Evolutionary conservation across 257 asterid species (phyloP), one percentile per base, ranked within the genome.

Genomic region (Linderniella brevidens): DNA sequence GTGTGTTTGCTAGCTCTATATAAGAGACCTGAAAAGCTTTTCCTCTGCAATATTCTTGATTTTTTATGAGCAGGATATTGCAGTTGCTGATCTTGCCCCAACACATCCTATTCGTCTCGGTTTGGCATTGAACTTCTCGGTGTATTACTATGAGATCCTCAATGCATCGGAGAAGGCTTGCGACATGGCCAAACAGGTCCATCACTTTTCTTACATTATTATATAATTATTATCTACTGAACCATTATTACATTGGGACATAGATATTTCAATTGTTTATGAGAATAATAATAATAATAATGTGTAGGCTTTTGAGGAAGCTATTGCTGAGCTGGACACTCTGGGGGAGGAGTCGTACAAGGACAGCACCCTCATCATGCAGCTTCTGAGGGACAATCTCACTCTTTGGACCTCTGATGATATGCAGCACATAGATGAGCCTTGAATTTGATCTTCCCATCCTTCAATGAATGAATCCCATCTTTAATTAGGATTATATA

Each of bases 331-430:
- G 66, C 59, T 78, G 78, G 88, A 78, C 63, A 72, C 78, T 4
- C 60, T 74, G 71, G 78, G 84, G n/a, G 88, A 75, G 58, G 83
- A 78, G 65, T 75, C 84, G 0, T 74, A 78, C 65, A 75, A 78
- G 70, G 88, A 78, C 35, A 78, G 88, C 78, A 74, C 84, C 48
- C 80, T 74, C 29, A 78, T 78, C 66, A 74, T 78, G 83, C 88
- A 74, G 20, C 79, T 71, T 62, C 75, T 78, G 38, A 74, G 84
- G 73, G 88, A 78, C 74, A 77, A 77, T 50, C 87, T 77, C 65
- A 77, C 82, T 58, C 87, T 74, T 41, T 77, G 87, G 87, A 77
- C 88, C 66, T 78, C 88, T 0, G 88, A 78, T 0, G 88, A 78
- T 64, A 69, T 71, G 76, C 82, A 78, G 88, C 32, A 25, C 4